A percentile compares a stretch with the other conserved stretches of the same genome.
phyloP scores from a whole-genome alignment of 1,139 yeast species.

The Hyphopichia pseudoburtonii region DNA sequence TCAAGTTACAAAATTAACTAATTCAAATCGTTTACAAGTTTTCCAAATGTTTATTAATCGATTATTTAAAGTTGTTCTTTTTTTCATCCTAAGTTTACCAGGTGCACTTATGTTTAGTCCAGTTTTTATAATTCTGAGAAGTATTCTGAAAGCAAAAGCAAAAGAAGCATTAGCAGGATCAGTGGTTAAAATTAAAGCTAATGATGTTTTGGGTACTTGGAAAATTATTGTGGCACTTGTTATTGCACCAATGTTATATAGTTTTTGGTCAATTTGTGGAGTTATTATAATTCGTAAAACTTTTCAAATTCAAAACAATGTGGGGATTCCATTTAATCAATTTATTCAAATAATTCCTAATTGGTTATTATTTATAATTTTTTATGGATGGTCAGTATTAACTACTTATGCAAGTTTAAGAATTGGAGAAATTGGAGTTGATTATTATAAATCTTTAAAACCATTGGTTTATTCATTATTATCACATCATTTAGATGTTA shows the following conservation, averaged over 20 bases:
- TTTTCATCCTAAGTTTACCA: slow-evolving; percentile 39
- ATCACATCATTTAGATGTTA: slow-evolving; percentile 40
- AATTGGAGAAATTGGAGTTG: slow-evolving; percentile 44
- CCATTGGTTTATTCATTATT: slow-evolving; percentile 39
- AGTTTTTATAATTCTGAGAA: slow-evolving; percentile 37
- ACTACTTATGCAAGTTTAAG: slow-evolving; percentile 45
- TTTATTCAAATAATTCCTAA: no score
- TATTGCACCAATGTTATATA: slow-evolving; percentile 43
- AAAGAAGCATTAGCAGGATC: slow-evolving; percentile 43
- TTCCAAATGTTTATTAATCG: slow-evolving; percentile 28
- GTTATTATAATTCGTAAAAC: slow-evolving; percentile 28
- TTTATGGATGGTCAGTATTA: slow-evolving; percentile 39
- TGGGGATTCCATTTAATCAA: no score
- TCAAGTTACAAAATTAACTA: slow-evolving; percentile 38
- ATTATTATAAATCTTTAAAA: slow-evolving; percentile 37
- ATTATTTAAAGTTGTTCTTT: slow-evolving; percentile 31
- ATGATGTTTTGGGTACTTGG: slow-evolving; percentile 49
- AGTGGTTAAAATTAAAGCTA: slow-evolving; percentile 45
- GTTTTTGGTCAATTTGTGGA: slow-evolving; percentile 41
- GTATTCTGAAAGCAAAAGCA: slow-evolving; percentile 39
- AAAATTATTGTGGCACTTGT: slow-evolving; percentile 46
- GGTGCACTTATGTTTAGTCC: slow-evolving; percentile 47
- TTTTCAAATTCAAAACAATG: no score
- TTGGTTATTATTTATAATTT: slow-evolving; percentile 10
- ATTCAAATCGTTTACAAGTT: slow-evolving; percentile 25